A percentile compares a stretch with the other conserved stretches of the same genome.
Evolutionary conservation across 129 eudicot genomes (phyloP).

Genomic region (Flaveria bidentis): DNA sequence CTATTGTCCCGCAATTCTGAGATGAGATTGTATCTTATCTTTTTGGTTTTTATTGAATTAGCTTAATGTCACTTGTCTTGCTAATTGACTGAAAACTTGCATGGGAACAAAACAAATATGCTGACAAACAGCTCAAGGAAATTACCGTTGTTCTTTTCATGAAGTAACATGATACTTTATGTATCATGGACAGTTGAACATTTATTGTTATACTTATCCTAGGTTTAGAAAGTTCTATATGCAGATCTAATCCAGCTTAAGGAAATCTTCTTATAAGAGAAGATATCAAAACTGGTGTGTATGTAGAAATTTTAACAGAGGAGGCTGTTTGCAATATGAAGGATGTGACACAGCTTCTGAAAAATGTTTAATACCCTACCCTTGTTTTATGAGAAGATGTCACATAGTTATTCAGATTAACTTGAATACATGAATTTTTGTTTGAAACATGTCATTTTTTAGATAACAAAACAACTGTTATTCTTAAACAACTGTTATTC

Average conservation of each 20-base stretch:
- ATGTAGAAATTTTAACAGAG: constrained; percentile 88
- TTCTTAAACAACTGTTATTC: no score
- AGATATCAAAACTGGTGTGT: constrained; percentile 87
- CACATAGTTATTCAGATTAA: background rate
- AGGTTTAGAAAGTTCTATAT: constrained; percentile 17
- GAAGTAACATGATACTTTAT: constrained; percentile 52
- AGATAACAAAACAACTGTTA: no score
- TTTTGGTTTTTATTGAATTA: no score
- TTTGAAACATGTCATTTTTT: no score
- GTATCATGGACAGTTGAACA: constrained; percentile 10
- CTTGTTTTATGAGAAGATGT: background rate
- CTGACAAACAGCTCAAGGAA: constrained; percentile 77
- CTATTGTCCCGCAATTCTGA: no score
- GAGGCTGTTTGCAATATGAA: constrained; percentile 63
- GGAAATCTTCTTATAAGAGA: constrained; percentile 82
- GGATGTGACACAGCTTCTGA: constrained; percentile 77
- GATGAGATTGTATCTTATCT: no score
- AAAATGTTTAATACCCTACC: constrained; percentile 52
- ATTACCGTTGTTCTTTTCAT: constrained; percentile 84
- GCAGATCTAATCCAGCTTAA: constrained; percentile 88
- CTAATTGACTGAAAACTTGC: constrained; percentile 8
- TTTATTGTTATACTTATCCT: constrained; percentile 13
- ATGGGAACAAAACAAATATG: constrained; percentile 77
- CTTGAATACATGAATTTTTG: no score
- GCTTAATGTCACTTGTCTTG: no score